phyloP scores from a whole-genome alignment of 2,329 filamentous ascomycete genomes.

The Fusarium duplospermum region DNA sequence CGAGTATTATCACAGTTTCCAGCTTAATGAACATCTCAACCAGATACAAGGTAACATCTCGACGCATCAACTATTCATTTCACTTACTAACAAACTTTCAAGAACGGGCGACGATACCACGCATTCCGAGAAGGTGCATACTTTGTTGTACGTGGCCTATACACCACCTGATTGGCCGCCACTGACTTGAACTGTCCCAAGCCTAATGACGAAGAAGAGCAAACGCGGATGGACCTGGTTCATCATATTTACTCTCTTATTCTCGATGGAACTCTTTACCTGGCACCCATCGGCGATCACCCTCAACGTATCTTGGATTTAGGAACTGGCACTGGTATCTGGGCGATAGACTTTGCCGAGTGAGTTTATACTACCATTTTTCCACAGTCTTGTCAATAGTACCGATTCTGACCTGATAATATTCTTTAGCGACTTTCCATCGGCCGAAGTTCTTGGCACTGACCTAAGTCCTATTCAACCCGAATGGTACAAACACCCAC shows the following conservation, averaged over 20 bases:
- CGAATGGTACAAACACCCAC: background rate
- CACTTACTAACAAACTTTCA: background rate
- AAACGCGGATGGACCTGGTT: background rate
- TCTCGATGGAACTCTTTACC: background rate
- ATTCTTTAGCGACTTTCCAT: background rate
- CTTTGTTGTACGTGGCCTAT: background rate
- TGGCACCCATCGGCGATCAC: background rate
- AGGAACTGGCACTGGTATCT: background rate
- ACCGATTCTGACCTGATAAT: background rate
- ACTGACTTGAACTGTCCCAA: background rate
- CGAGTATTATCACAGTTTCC: background rate
- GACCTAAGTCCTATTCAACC: background rate
- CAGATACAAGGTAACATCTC: background rate
- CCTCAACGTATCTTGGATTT: background rate
- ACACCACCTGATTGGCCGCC: background rate
- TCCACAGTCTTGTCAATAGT: background rate
- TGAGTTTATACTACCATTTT: background rate
- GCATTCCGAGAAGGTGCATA: background rate
- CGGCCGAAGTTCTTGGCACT: background rate
- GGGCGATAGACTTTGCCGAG: background rate
- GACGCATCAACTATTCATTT: background rate
- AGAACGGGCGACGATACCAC: background rate
- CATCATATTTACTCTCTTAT: background rate
- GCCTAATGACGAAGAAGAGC: background rate
- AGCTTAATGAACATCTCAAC: background rate